These are phyloP conservation scores for Salix exigua DNA, from an alignment of 345 rosid species.

Conservation along the genomic window DNA sequence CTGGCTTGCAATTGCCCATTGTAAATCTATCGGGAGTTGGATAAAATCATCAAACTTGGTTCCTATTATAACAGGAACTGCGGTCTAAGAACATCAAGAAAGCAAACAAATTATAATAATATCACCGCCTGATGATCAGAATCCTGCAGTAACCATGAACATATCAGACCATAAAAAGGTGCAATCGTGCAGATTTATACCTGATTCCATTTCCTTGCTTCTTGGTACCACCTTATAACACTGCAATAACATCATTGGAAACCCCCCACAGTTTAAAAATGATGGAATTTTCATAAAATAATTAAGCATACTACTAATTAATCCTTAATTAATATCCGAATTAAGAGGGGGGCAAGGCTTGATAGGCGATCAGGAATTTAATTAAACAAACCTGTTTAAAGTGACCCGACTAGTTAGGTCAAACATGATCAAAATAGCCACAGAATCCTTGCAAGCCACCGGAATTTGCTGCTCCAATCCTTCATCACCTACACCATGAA, in stretches of 20 bases:
- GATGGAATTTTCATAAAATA: background rate
- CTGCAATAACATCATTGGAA: conserved; percentile 28
- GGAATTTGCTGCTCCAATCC: conserved; percentile 50
- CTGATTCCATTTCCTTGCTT: conserved; percentile 80
- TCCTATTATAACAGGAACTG: conserved; percentile 80
- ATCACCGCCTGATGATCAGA: too few species aligned
- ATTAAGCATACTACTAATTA: background rate
- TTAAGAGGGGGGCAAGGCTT: background rate
- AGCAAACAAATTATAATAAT: background rate
- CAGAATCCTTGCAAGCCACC: conserved; percentile 76
- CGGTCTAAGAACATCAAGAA: conserved; percentile 45
- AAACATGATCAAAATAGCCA: conserved; percentile 83
- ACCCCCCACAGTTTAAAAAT: background rate
- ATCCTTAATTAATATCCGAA: background rate
- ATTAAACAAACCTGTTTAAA: conserved; percentile 42
- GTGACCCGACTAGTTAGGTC: conserved; percentile 88
- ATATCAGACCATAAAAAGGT: too few species aligned
- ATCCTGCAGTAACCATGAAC: background rate
- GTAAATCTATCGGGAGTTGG: conserved; percentile 82
- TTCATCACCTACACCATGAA: conserved; percentile 42
- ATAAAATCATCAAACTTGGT: conserved; percentile 94
- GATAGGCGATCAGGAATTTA: background rate
- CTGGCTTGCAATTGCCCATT: conserved; percentile 90
- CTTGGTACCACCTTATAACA: conserved; percentile 70
- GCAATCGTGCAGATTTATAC: conserved; percentile 19